Percentiles rank a stretch among this genome's conserved stretches.
Evolutionary conservation across 306 rosid species (phyloP).

Genomic region (Geum urbanum): DNA sequence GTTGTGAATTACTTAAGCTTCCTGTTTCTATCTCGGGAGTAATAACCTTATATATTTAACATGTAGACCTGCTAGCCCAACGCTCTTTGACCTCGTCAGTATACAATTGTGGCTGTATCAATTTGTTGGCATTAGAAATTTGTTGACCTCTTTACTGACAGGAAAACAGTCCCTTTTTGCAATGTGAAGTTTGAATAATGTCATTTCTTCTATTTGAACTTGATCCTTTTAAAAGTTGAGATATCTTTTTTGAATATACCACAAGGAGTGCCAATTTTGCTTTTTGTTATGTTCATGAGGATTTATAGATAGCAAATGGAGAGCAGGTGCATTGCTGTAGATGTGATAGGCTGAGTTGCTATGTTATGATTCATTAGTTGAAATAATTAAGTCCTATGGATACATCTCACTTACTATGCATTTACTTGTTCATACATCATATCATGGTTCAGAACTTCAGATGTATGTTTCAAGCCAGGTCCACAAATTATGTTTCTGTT

Average conservation of each 20-base stretch:
- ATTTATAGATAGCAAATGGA: neutral
- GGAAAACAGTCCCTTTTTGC: neutral
- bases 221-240: neutral
- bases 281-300: no score
- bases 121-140: neutral
- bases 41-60: neutral
- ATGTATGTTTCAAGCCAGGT: neutral
- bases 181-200: neutral
- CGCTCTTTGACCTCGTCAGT: neutral
- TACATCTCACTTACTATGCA: neutral
- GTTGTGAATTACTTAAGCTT: neutral
- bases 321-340: neutral
- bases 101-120: neutral
- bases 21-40: neutral
- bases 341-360: neutral
- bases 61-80: neutral
- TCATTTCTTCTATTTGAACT: neutral
- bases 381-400: slow-evolving; percentile 3
- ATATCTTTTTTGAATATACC: neutral
- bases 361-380: neutral
- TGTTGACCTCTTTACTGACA: neutral
- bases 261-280: no score
- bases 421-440: neutral
- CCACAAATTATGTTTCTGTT: neutral
- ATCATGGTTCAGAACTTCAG: neutral